A percentile compares a stretch with the other conserved stretches of the same genome.
phyloP scores from a whole-genome alignment of 2,329 filamentous ascomycete genomes.

The Verticillium isaacii region DNA sequence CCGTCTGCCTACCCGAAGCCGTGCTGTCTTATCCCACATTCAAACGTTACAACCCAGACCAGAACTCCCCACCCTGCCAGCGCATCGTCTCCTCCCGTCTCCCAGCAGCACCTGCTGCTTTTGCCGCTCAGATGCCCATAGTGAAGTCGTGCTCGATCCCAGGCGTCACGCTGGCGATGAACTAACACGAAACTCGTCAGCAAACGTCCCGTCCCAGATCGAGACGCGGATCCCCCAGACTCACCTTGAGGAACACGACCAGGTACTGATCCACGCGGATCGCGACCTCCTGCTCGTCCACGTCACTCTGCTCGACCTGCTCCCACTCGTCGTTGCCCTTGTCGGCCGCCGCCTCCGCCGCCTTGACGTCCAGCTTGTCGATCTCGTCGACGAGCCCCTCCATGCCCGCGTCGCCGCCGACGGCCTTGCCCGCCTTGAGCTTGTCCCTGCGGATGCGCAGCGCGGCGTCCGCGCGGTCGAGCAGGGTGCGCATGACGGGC shows the following conservation, averaged over 20 bases:
- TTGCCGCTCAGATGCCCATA: slow-evolving; percentile 69
- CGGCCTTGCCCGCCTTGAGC: slow-evolving; percentile 56
- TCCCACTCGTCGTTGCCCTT: slow-evolving; percentile 59
- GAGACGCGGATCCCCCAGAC: slow-evolving; percentile 16
- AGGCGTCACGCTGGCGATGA: slow-evolving; percentile 86
- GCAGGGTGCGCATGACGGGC: slow-evolving; percentile 93
- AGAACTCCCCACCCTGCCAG: background rate
- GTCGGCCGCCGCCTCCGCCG: slow-evolving; percentile 45
- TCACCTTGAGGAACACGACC: slow-evolving; percentile 79
- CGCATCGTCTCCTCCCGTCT: background rate
- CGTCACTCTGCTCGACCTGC: slow-evolving; percentile 55
- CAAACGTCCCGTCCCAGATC: background rate
- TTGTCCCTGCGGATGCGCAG: slow-evolving; percentile 85
- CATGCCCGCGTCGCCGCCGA: slow-evolving; percentile 56
- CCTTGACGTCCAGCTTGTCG: slow-evolving; percentile 55
- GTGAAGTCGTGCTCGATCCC: slow-evolving; percentile 98
- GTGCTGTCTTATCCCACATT: background rate
- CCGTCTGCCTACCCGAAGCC: background rate
- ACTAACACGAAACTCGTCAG: slow-evolving; percentile 31
- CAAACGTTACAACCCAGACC: background rate
- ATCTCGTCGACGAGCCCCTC: slow-evolving; percentile 84
- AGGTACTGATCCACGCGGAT: slow-evolving; percentile 87
- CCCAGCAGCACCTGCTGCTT: background rate
- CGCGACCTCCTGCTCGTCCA: slow-evolving; percentile 68
- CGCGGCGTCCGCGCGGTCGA: slow-evolving; percentile 91